Evolutionary conservation across 169 alveolate genomes (phyloP).

Genomic region (Babesia caballi): DNA sequence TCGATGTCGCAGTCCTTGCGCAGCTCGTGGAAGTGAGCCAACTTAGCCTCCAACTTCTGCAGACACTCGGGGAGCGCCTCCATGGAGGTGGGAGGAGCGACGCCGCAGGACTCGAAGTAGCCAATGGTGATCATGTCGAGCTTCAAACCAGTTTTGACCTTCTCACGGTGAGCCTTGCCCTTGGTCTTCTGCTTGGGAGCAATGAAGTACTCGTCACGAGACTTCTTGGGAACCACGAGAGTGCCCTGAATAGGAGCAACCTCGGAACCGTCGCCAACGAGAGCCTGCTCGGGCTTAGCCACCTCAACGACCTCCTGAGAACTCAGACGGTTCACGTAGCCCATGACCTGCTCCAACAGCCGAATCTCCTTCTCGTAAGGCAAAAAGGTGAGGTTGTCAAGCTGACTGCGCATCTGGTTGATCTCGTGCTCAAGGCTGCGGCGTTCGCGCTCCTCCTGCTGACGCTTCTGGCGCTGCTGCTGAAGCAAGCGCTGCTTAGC

Average conservation of each 20-base stretch:
- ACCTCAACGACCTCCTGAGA: slow-evolving; percentile 9
- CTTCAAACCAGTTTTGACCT: slow-evolving; percentile 61
- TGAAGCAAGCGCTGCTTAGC: slow-evolving; percentile 55
- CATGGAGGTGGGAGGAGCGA: slow-evolving; percentile 72
- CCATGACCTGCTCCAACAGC: slow-evolving; percentile 55
- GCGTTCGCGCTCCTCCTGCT: slow-evolving; percentile 63
- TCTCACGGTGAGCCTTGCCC: slow-evolving; percentile 64
- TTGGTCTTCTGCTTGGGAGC: slow-evolving; percentile 52
- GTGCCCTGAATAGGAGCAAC: slow-evolving; percentile 38
- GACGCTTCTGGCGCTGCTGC: slow-evolving; percentile 50
- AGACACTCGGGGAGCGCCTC: slow-evolving; percentile 67
- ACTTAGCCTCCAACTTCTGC: slow-evolving; percentile 59
- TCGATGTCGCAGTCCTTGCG: slow-evolving; percentile 74
- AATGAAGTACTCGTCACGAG: slow-evolving; percentile 57
- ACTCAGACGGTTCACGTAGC: slow-evolving; percentile 27
- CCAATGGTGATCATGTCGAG: slow-evolving; percentile 75
- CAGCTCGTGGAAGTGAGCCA: slow-evolving; percentile 59
- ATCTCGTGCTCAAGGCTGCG: slow-evolving; percentile 55
- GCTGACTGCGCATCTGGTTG: slow-evolving; percentile 51
- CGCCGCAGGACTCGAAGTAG: slow-evolving; percentile 76
- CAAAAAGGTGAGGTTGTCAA: slow-evolving; percentile 53
- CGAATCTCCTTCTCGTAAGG: slow-evolving; percentile 62
- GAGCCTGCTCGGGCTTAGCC: slow-evolving; percentile 19
- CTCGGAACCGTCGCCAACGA: slow-evolving; percentile 1
- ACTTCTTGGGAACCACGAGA: slow-evolving; percentile 60